Evolutionary conservation across 345 rosid species (phyloP).

Genomic region (Zanthoxylum bungeanum): DNA sequence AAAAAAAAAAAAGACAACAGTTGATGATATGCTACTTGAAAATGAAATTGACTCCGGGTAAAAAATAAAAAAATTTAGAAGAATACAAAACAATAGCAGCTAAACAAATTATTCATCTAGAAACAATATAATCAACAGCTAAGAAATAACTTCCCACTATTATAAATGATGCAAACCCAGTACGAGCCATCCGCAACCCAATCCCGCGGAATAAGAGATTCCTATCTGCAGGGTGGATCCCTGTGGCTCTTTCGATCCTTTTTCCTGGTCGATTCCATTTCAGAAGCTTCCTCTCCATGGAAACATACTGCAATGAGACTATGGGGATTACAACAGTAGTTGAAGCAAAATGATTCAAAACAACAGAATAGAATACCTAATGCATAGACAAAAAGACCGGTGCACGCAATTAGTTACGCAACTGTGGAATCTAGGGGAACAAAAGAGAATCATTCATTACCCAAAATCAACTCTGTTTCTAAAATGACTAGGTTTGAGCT

Average conservation of each 20-base stretch:
- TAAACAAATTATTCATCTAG: slow-evolving; percentile 22
- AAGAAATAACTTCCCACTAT: slow-evolving; percentile 72
- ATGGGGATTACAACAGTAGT: background rate
- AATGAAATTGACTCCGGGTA: background rate
- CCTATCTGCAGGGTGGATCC: slow-evolving; percentile 90
- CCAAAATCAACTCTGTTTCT: too few species aligned
- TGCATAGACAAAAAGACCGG: background rate
- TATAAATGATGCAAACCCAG: slow-evolving; percentile 59
- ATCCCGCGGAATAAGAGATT: slow-evolving; percentile 63
- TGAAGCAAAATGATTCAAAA: background rate
- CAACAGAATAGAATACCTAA: background rate
- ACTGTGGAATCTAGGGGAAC: background rate
- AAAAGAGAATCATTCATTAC: background rate
- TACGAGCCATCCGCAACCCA: slow-evolving; percentile 62
- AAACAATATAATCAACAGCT: slow-evolving; percentile 38
- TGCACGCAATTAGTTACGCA: background rate
- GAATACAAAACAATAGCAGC: background rate
- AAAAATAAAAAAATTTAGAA: too few species aligned
- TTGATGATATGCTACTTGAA: background rate
- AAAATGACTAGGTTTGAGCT: too few species aligned
- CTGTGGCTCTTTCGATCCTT: slow-evolving; percentile 73
- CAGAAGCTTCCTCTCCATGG: slow-evolving; percentile 72
- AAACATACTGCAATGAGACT: slow-evolving; percentile 44
- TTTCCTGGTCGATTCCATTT: slow-evolving; percentile 80
- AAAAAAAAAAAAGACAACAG: too few species aligned